Percentiles rank a stretch among this genome's conserved stretches.
phyloP scores from a whole-genome alignment of 2,329 filamentous ascomycete species.

The Didymella lethalis region DNA sequence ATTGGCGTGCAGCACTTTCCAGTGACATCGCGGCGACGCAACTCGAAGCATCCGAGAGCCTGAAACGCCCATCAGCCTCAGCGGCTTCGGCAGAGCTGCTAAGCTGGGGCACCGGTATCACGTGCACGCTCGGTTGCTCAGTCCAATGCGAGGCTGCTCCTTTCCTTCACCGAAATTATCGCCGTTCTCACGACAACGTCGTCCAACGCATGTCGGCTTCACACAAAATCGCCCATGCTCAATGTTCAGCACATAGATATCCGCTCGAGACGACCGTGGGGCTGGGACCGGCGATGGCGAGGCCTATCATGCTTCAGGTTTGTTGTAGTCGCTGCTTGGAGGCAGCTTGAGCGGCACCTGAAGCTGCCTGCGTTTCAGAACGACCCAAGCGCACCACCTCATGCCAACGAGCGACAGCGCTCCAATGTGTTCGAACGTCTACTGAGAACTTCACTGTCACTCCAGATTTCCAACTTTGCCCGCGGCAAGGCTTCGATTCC shows the following conservation, averaged over 20 bases:
- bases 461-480: constrained; percentile 33
- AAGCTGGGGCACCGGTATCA: neutral
- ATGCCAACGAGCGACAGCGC: constrained; percentile 47
- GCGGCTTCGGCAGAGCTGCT: neutral
- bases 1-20: neutral
- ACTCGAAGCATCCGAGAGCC: constrained; percentile 6
- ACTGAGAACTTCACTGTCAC: constrained; percentile 36
- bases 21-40: neutral
- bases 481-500: constrained; percentile 38
- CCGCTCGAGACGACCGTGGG: constrained; percentile 43
- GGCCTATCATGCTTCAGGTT: constrained; percentile 49
- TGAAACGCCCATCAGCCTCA: constrained; percentile 11
- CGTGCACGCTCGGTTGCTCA: constrained; percentile 1
- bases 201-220: neutral
- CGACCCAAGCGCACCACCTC: constrained; percentile 41
- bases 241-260: neutral
- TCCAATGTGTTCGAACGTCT: constrained; percentile 40
- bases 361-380: constrained; percentile 48
- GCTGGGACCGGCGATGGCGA: constrained; percentile 36
- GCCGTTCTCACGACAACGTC: neutral
- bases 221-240: constrained; percentile 1
- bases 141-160: constrained; percentile 1
- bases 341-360: constrained; percentile 46
- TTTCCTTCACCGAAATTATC: constrained; percentile 6
- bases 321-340: constrained; percentile 46